phyloP scores from a whole-genome alignment of 192 early-diverging fungal species.

The Coemansia sp. region DNA sequence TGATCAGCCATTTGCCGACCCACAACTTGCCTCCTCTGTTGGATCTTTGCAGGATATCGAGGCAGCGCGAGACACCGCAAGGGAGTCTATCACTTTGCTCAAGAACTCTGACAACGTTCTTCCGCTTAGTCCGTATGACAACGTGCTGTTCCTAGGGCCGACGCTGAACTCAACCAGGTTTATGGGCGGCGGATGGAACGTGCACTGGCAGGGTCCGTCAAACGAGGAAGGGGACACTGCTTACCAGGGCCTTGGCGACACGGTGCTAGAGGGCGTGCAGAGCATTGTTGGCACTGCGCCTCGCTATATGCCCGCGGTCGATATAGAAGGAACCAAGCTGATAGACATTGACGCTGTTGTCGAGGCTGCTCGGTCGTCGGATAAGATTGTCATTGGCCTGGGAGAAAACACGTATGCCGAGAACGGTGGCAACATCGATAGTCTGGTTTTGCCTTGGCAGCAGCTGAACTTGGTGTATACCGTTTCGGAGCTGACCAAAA shows the following conservation, averaged over 20 bases:
- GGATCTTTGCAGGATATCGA: constrained; percentile 56
- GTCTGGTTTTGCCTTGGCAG: constrained; percentile 43
- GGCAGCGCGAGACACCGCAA: constrained; percentile 52
- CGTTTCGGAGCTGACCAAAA: constrained; percentile 25
- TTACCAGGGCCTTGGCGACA: constrained; percentile 45
- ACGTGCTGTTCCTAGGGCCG: constrained; percentile 59
- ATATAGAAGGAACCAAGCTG: constrained; percentile 23
- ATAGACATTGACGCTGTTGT: constrained; percentile 18
- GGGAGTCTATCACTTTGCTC: constrained; percentile 61
- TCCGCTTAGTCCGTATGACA: constrained; percentile 50
- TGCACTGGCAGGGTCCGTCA: constrained; percentile 61
- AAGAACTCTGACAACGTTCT: constrained; percentile 56
- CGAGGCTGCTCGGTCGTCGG: constrained; percentile 37
- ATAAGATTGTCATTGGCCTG: constrained; percentile 57
- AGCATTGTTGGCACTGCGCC: constrained; percentile 20
- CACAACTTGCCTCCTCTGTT: constrained; percentile 35
- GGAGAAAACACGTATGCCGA: constrained; percentile 65
- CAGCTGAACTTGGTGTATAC: constrained; percentile 50
- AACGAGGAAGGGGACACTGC: constrained; percentile 47
- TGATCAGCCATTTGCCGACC: constrained; percentile 36
- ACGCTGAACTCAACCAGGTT: constrained; percentile 57
- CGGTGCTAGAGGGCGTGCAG: constrained; percentile 23
- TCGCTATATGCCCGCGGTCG: too few species aligned
- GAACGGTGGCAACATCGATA: constrained; percentile 57
- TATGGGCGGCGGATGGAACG: constrained; percentile 62